Evolutionary conservation across 768 basidiomycete genomes (phyloP), one percentile per base, ranked within the genome.

Genomic region (Auricularia cornea): DNA sequence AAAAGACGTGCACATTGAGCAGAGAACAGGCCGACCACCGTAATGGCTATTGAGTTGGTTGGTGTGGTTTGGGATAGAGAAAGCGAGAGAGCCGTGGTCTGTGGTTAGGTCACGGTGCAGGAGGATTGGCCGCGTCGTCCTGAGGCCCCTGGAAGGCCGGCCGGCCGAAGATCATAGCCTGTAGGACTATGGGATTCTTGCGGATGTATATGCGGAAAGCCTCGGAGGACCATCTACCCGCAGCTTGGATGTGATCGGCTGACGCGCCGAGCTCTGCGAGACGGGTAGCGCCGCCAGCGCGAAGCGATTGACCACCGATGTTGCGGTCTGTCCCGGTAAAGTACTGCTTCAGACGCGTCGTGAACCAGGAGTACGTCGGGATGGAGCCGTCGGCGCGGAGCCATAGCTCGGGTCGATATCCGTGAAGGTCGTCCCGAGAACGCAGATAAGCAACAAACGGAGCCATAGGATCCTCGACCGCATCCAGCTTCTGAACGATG

Each of bases 191-290:
- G 12, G 73, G 73, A 59, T 75, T 67, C 62, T 74, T 68, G 6
- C 69, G 62, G 35, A 76, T 71, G 60, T 76, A 76, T 2, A 69
- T 68, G 30, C 67, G 66, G 66, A 72, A 77, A 0, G 72, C 41
- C 2, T 70, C 65, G 1, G 64, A 65, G 1, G 62, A 51, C 62
- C 61, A 63, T 0, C 54, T 31, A 54, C 57, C 59, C 1, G 40
- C 31, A 2, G 31, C 35, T 28, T 59, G 59, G 12, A 64, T 64
- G 41, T 16, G 28, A 30, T 61, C 41, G 60, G 63, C 63, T 1
- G 63, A 30, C 12, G 61, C 63, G 2, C 63, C 63, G 2, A 35
- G 28, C 51, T 32, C 26, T 1, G 63, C 60, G 2, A 64, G 61
- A 10, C 28, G 23, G 1, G 63, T 64, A 3, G 63, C 63, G 2